Evolutionary conservation across 179 eudicot species (phyloP).

Genomic region (Silene coronaria): DNA sequence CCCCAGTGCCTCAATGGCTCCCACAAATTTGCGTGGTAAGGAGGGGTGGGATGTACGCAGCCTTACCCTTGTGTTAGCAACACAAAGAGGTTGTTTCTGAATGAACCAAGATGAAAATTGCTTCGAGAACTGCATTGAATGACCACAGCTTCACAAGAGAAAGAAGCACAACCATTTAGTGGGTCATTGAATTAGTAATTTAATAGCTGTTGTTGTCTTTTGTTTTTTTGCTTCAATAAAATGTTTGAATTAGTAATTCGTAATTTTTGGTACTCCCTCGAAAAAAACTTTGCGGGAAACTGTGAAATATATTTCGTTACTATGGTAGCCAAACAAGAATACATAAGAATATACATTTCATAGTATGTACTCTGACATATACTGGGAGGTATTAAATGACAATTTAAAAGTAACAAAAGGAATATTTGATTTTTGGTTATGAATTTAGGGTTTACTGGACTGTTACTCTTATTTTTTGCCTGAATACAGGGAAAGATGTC

Average conservation of each 20-base stretch:
- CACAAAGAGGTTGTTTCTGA: no score
- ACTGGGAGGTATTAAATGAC: background rate
- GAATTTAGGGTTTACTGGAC: background rate
- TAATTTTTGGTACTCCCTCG: no score
- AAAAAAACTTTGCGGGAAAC: background rate
- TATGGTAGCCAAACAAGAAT: background rate
- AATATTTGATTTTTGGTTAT: background rate
- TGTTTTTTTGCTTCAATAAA: background rate
- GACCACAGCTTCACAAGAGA: no score
- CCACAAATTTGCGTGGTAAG: no score
- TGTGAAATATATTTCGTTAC: no score
- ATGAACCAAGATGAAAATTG: no score
- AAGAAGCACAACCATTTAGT: no score
- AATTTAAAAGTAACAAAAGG: background rate
- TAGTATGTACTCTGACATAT: background rate
- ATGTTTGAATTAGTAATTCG: no score
- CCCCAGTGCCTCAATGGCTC: no score
- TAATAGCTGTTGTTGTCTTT: background rate
- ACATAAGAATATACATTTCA: background rate
- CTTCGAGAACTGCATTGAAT: no score
- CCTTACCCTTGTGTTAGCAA: no score
- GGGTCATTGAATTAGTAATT: slow-evolving; percentile 4
- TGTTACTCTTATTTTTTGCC: slow-evolving; percentile 4
- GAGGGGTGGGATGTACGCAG: no score
- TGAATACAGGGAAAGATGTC: slow-evolving; percentile 80